Conservation (phyloP, 2,329 filamentous ascomycete genomes). For the Trichothecium roseum region DNA sequence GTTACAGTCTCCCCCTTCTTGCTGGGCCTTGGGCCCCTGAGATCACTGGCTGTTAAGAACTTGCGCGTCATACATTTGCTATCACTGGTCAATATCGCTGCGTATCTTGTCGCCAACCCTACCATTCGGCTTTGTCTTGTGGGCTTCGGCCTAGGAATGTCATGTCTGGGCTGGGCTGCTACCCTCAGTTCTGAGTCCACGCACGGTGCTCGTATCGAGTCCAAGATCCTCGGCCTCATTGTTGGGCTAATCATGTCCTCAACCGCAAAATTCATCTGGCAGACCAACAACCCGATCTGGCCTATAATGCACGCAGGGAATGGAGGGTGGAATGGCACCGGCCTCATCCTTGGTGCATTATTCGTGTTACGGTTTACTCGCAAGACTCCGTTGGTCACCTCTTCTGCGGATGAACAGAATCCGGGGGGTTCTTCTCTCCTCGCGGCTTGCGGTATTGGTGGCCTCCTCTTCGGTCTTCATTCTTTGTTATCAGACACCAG, state of each 20-base stretch:
- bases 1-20: slow-evolving; percentile 71
- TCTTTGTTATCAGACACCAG: slow-evolving; percentile 92
- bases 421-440: slow-evolving; percentile 58
- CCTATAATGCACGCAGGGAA: slow-evolving; percentile 83
- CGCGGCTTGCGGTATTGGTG: slow-evolving; percentile 68
- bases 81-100: slow-evolving; percentile 67
- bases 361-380: slow-evolving; percentile 69
- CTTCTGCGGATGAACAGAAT: slow-evolving; percentile 22
- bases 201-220: slow-evolving; percentile 67
- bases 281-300: slow-evolving; percentile 96
- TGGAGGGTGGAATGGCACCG: slow-evolving; percentile 85
- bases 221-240: slow-evolving; percentile 68
- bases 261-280: slow-evolving; percentile 83
- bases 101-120: slow-evolving; percentile 66
- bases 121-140: slow-evolving; percentile 69
- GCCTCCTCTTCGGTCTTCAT: slow-evolving; percentile 80
- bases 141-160: slow-evolving; percentile 69
- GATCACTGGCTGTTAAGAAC: slow-evolving; percentile 57
- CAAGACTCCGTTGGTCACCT: slow-evolving; percentile 38
- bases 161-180: slow-evolving; percentile 75
- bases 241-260: slow-evolving; percentile 78
- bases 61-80: slow-evolving; percentile 63
- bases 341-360: slow-evolving; percentile 63
- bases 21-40: slow-evolving; percentile 59
- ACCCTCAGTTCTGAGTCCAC: slow-evolving; percentile 69